Conservation (phyloP, 2,329 filamentous ascomycete genomes). For the Ophiostoma montium region DNA sequence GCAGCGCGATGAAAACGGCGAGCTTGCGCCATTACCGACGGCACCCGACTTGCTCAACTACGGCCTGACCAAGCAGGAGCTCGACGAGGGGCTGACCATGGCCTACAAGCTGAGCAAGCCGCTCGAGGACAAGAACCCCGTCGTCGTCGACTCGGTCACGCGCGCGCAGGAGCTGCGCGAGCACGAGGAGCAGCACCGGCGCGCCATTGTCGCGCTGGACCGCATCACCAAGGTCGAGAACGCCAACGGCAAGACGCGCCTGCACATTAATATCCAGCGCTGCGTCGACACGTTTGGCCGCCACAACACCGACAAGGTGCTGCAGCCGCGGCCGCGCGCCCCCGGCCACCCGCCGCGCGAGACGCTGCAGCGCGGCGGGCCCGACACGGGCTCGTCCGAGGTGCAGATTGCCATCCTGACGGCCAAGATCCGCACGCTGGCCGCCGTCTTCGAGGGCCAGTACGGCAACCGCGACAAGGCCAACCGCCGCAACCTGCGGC, state of each 20-base stretch:
- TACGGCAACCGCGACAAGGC: conserved; percentile 73
- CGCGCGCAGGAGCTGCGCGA: conserved; percentile 23
- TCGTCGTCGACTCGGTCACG: conserved; percentile 26
- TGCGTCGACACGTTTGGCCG: conserved; percentile 82
- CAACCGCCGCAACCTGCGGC: conserved; percentile 78
- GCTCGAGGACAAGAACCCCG: conserved; percentile 20
- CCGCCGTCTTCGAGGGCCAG: conserved; percentile 53
- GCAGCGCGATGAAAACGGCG: not conserved
- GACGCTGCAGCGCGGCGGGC: conserved; percentile 51
- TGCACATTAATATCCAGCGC: conserved; percentile 68
- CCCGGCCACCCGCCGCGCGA: conserved; percentile 26
- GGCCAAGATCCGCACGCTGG: conserved; percentile 75
- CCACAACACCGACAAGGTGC: conserved; percentile 64
- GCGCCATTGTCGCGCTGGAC: conserved; percentile 59
- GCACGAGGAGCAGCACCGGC: conserved; percentile 46
- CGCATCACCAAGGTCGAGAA: conserved; percentile 70
- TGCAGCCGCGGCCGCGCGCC: conserved; percentile 47
- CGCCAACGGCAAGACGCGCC: conserved; percentile 62
- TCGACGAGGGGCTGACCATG: conserved; percentile 50
- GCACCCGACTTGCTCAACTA: conserved; percentile 54
- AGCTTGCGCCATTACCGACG: conserved; percentile 27
- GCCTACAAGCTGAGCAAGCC: conserved; percentile 57
- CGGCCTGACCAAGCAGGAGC: conserved; percentile 53
- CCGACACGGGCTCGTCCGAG: conserved; percentile 87
- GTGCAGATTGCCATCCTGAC: conserved; percentile 97